These are phyloP conservation scores for Parietichytrium sp. DNA, from an alignment of 108 stramenopile genomes.

Conservation along the genomic window DNA sequence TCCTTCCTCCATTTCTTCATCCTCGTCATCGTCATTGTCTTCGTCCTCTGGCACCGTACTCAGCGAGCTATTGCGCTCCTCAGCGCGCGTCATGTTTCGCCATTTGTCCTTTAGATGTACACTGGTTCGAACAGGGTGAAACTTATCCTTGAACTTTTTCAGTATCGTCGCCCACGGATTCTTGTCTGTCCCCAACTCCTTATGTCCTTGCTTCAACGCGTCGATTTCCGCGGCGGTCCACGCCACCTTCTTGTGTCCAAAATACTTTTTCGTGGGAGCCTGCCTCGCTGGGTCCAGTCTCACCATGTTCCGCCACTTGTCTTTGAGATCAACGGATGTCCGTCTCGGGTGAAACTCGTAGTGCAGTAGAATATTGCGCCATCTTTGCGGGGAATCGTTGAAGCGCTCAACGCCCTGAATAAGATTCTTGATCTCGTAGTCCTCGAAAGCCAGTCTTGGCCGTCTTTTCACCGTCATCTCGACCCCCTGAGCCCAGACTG, in stretches of 20 bases:
- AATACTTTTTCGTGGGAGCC: neutral
- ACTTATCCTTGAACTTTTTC: neutral
- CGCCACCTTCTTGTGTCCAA: slow-evolving; percentile 8
- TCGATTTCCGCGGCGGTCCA: slow-evolving; percentile 8
- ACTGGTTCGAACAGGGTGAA: neutral
- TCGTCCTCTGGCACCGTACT: neutral
- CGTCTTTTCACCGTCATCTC: neutral
- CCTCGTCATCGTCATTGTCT: neutral
- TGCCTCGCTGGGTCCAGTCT: neutral
- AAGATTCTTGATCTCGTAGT: slow-evolving; percentile 10
- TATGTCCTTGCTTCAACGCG: neutral
- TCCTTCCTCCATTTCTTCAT: neutral
- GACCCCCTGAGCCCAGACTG: too few species aligned
- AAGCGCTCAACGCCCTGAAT: slow-evolving; percentile 22
- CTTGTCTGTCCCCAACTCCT: neutral
- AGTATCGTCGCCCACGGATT: slow-evolving; percentile 9
- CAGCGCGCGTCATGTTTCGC: neutral
- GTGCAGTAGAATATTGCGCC: slow-evolving; percentile 4
- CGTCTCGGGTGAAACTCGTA: slow-evolving; percentile 19
- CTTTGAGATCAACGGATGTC: slow-evolving; percentile 23
- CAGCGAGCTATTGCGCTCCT: slow-evolving; percentile 47
- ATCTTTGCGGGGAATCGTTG: neutral
- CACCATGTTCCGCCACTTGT: slow-evolving; percentile 29
- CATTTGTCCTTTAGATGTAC: slow-evolving; percentile 35
- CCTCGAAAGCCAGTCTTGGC: slow-evolving; percentile 15